phyloP scores from a whole-genome alignment of 805 yeast genomes.

The Kluyveromyces lactis region DNA sequence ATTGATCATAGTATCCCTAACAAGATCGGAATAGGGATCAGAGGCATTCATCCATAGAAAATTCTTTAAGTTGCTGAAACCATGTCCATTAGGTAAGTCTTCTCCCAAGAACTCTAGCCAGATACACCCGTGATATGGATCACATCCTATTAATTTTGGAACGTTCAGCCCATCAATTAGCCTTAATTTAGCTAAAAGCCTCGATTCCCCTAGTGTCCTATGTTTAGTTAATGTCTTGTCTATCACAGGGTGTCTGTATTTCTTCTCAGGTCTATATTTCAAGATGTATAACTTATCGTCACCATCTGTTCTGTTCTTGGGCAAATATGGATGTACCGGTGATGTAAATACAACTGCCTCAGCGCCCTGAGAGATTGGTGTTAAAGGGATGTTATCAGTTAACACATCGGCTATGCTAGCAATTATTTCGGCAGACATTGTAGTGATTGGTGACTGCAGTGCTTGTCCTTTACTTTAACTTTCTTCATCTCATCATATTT shows the following conservation, averaged over 20 bases:
- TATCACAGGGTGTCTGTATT: slow-evolving; percentile 79
- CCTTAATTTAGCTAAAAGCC: slow-evolving; percentile 53
- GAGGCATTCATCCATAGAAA: slow-evolving; percentile 50
- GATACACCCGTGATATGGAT: slow-evolving; percentile 66
- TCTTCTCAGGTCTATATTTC: slow-evolving; percentile 82
- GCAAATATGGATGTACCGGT: slow-evolving; percentile 56
- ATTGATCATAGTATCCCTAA: slow-evolving; percentile 35
- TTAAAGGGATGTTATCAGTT: slow-evolving; percentile 40
- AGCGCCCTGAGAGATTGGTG: slow-evolving; percentile 76
- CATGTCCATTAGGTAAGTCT: slow-evolving; percentile 38
- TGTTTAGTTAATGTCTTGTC: slow-evolving; percentile 71
- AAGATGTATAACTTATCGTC: slow-evolving; percentile 43
- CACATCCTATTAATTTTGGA: slow-evolving; percentile 71
- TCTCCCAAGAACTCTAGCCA: slow-evolving; percentile 83
- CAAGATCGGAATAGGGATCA: slow-evolving; percentile 30
- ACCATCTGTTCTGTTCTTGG: slow-evolving; percentile 17
- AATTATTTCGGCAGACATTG: slow-evolving; percentile 50
- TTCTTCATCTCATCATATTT: slow-evolving; percentile 8
- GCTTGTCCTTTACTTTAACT: neutral
- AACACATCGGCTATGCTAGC: slow-evolving; percentile 35
- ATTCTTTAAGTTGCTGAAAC: slow-evolving; percentile 58
- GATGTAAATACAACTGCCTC: slow-evolving; percentile 75
- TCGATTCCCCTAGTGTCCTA: slow-evolving; percentile 78
- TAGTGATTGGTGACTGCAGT: neutral
- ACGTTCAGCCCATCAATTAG: slow-evolving; percentile 45